Conservation (phyloP, 345 rosid species). For the Populus deltoides region DNA sequence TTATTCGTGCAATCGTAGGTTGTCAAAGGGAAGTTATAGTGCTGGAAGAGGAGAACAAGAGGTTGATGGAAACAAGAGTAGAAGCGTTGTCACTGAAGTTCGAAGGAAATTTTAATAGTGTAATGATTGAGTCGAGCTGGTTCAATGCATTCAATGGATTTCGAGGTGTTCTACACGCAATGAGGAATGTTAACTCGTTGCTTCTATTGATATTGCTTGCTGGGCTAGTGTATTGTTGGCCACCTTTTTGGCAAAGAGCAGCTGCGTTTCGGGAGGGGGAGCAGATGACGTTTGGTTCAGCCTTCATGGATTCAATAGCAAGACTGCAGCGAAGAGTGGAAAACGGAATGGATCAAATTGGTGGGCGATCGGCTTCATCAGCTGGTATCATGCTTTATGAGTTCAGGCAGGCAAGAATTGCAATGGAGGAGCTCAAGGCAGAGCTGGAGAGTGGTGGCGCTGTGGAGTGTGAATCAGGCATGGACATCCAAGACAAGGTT, state of each 20-base stretch:
- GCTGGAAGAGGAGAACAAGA: slow-evolving; percentile 44
- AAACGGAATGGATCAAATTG: slow-evolving; percentile 43
- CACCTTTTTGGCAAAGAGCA: slow-evolving; percentile 27
- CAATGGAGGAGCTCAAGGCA: slow-evolving; percentile 64
- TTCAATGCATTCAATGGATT: slow-evolving; percentile 71
- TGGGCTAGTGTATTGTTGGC: slow-evolving; percentile 60
- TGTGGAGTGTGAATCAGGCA: slow-evolving; percentile 20
- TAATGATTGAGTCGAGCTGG: slow-evolving; percentile 35
- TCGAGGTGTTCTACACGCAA: slow-evolving; percentile 74
- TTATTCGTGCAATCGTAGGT: slow-evolving; percentile 36
- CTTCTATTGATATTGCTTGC: slow-evolving; percentile 54
- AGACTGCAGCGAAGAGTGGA: slow-evolving; percentile 61
- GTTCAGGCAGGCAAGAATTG: slow-evolving; percentile 48
- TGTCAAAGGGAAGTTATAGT: slow-evolving; percentile 45
- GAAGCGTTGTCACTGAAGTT: slow-evolving; percentile 2
- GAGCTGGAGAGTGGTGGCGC: slow-evolving; percentile 46
- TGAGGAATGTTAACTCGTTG: slow-evolving; percentile 62
- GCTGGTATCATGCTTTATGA: slow-evolving; percentile 55
- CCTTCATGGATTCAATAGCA: slow-evolving; percentile 50
- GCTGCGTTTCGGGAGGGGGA: slow-evolving; percentile 9
- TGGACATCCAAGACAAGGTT: slow-evolving; percentile 48
- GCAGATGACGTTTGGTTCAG: slow-evolving; percentile 31
- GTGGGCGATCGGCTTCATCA: slow-evolving; percentile 22
- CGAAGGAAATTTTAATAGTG: slow-evolving; percentile 17
- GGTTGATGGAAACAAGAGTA: slow-evolving; percentile 34